Evolutionary conservation across 495 filamentous ascomycete species (phyloP), one percentile per base, ranked within the genome.

Genomic region (Aspergillus bertholletiae): DNA sequence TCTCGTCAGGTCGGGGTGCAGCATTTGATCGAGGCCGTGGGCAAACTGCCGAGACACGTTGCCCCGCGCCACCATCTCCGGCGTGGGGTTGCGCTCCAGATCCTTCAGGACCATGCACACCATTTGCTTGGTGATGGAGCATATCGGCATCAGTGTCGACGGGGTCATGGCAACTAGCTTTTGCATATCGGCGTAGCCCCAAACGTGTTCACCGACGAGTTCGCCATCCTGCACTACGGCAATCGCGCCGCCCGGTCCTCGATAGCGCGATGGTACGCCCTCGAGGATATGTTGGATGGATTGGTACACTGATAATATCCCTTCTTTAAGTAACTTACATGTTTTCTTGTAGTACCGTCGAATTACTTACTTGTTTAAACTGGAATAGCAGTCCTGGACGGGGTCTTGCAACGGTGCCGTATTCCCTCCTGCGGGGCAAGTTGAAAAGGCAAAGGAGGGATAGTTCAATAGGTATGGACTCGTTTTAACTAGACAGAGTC

Each of bases 81-180:
- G 34, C n/a, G 34, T 37, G n/a, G 34, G 34, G 15, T 37, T 37
- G n/a, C 34, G 34, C n/a, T 70, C 34, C 5, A 72, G 51, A 34
- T 72, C 69, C 2, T 61, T 34, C 27, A 70, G 35, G 13, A 72
- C 24, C 15, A 59, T 62, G 40, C 67, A 70, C 1, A 72, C 41
- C 18, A 70, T 66, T 26, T 72, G 69, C 40, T 72, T 72, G 1
- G 67, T 67, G 41, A 71, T 72, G 7, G 69, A 72, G 39, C 69
- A 72, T 23, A 72, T 71, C 1, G 69, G 67, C 41, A 72, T 59
- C 27, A 37, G 66, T 0, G 53, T 66, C 6, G 60, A 24, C 6
- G 63, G 39, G 0, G 62, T 56, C 39, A 72, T 44, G 24, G 50
- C 58, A 34, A 69, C 58, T 2, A 60, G 64, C 7, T 59, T 32